These are phyloP conservation scores for Aspergillus fijiensis DNA, from an alignment of 2,329 filamentous ascomycete genomes.

Conservation along the genomic window DNA sequence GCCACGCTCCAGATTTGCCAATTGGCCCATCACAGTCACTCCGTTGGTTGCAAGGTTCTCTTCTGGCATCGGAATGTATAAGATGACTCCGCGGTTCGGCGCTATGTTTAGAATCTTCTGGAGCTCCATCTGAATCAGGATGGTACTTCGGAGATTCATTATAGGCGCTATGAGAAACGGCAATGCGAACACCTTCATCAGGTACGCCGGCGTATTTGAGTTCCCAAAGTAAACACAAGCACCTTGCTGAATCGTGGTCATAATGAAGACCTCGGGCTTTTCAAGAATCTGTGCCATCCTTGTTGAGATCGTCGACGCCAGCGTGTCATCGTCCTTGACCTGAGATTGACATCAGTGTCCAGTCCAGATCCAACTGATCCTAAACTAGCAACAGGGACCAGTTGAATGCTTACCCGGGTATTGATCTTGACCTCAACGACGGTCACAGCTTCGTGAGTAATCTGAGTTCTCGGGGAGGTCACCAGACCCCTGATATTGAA, in stretches of 20 bases:
- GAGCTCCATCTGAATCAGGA: conserved; percentile 74
- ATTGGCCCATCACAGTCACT: conserved; percentile 66
- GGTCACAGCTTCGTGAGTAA: conserved; percentile 58
- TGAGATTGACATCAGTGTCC: conserved; percentile 21
- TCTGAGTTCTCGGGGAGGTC: conserved; percentile 45
- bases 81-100: conserved; percentile 67
- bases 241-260: conserved; percentile 73
- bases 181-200: conserved; percentile 70
- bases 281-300: conserved; percentile 74
- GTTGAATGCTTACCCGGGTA: conserved; percentile 51
- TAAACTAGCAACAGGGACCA: not conserved
- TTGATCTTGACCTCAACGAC: conserved; percentile 66
- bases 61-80: conserved; percentile 68
- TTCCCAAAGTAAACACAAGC: conserved; percentile 73
- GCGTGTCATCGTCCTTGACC: conserved; percentile 72
- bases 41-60: conserved; percentile 71
- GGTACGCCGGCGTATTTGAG: conserved; percentile 76
- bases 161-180: conserved; percentile 67
- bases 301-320: conserved; percentile 71
- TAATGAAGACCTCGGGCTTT: conserved; percentile 69
- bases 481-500: conserved; percentile 40
- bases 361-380: not conserved
- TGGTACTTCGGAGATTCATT: conserved; percentile 77
- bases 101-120: conserved; percentile 67
- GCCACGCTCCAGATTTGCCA: conserved; percentile 57